These are phyloP conservation scores for Colletotrichum paranaense DNA, from an alignment of 2,329 filamentous ascomycete species.

Conservation along the genomic window DNA sequence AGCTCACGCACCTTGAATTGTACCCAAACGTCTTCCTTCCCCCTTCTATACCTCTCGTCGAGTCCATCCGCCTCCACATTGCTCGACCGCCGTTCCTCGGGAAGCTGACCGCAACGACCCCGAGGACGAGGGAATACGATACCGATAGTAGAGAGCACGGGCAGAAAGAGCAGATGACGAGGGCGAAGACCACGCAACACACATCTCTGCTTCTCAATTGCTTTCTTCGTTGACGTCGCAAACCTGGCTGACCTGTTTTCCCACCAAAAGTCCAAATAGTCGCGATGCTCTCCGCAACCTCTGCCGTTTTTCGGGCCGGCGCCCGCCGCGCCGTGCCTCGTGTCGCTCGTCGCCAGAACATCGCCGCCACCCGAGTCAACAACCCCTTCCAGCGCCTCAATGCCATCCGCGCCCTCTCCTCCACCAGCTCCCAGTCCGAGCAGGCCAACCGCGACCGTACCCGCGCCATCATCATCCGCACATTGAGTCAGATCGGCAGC, in stretches of 20 bases:
- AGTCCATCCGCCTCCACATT: background rate
- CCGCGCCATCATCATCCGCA: constrained; percentile 85
- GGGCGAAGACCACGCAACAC: background rate
- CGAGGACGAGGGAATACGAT: background rate
- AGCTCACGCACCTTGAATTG: background rate
- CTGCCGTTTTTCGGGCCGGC: constrained; percentile 56
- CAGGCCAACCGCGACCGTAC: constrained; percentile 67
- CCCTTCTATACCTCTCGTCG: background rate
- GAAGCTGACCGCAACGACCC: background rate
- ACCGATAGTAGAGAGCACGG: background rate
- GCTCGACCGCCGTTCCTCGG: background rate
- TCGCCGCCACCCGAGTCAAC: constrained; percentile 39
- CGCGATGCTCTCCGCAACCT: constrained; percentile 56
- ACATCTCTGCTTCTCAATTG: background rate
- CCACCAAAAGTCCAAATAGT: background rate
- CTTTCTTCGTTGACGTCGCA: background rate
- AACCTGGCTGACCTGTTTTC: constrained; percentile 1
- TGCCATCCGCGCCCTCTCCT: constrained; percentile 43
- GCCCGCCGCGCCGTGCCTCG: constrained; percentile 53
- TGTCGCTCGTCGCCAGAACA: constrained; percentile 35
- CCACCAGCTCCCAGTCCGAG: constrained; percentile 46
- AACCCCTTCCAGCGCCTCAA: constrained; percentile 36
- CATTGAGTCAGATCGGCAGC: constrained; percentile 94
- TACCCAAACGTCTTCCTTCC: background rate
- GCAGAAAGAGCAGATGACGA: background rate